Conservation (phyloP, 257 asterid genomes). For the Solanum sitiens region DNA sequence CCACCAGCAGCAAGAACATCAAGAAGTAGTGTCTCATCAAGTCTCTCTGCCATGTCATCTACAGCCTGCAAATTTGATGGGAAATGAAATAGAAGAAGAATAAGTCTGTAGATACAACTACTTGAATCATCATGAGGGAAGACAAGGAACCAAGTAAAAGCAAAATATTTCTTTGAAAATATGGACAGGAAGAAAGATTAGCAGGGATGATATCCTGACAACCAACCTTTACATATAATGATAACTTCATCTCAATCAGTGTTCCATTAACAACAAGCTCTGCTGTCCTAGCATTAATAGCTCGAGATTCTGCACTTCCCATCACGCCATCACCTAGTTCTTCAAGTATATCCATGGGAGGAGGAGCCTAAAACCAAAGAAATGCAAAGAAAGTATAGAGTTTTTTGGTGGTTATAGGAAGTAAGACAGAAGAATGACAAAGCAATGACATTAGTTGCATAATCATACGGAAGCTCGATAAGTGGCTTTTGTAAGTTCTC, state of each 20-base stretch:
- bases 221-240: slow-evolving; percentile 83
- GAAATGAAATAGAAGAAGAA: background rate
- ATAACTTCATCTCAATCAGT: slow-evolving; percentile 64
- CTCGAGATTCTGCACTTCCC: slow-evolving; percentile 37
- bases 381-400: slow-evolving; percentile 1
- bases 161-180: slow-evolving; percentile 4
- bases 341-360: slow-evolving; percentile 69
- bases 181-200: slow-evolving; percentile 2
- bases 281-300: slow-evolving; percentile 38
- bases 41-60: slow-evolving; percentile 34
- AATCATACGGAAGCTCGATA: slow-evolving; percentile 96
- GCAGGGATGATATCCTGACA: background rate
- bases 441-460: background rate
- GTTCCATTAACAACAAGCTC: slow-evolving; percentile 89
- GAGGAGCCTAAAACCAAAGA: slow-evolving; percentile 63
- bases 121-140: background rate
- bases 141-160: slow-evolving; percentile 1
- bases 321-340: slow-evolving; percentile 39
- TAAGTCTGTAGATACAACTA: background rate
- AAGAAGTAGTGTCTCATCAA: slow-evolving; percentile 57
- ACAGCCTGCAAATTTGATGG: slow-evolving; percentile 43
- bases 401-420: background rate
- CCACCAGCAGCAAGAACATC: slow-evolving; percentile 95
- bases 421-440: slow-evolving; percentile 1
- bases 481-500: slow-evolving; percentile 77